Percentiles rank a stretch among this genome's conserved stretches.
These are phyloP conservation scores for Actinomortierella ambigua DNA, from an alignment of 371 early-diverging fungal species.

Conservation along the genomic window DNA sequence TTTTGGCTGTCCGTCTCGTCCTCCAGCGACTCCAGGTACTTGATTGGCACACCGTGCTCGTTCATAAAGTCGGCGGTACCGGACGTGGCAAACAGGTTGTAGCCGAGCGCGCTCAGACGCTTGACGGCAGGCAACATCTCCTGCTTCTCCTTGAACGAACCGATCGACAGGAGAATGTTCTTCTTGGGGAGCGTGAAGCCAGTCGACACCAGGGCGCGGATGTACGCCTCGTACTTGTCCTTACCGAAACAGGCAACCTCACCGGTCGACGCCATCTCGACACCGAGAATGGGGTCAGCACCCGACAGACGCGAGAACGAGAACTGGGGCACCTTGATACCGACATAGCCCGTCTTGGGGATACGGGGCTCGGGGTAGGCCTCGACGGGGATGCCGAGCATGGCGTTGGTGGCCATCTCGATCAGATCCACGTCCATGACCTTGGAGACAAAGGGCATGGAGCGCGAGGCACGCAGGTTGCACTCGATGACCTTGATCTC, in stretches of 20 bases:
- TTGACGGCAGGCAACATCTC: constrained; percentile 89
- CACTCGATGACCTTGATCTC: constrained; percentile 98
- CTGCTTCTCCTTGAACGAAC: constrained; percentile 93
- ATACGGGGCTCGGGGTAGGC: constrained; percentile 63
- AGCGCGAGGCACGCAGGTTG: constrained; percentile 94
- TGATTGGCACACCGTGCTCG: constrained; percentile 90
- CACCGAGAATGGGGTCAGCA: constrained; percentile 95
- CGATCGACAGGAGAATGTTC: constrained; percentile 91
- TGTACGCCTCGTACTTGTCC: constrained; percentile 95
- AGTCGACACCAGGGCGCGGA: constrained; percentile 90
- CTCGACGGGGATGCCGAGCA: constrained; percentile 78
- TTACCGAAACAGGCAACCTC: constrained; percentile 98
- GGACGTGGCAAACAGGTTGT: constrained; percentile 90
- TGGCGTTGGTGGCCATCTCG: constrained; percentile 92
- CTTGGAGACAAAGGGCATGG: constrained; percentile 96
- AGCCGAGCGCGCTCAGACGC: constrained; percentile 83
- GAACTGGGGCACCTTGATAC: constrained; percentile 97
- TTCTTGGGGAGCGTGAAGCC: constrained; percentile 90
- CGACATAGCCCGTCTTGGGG: constrained; percentile 72
- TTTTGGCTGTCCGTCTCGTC: constrained; percentile 65
- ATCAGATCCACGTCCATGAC: constrained; percentile 89
- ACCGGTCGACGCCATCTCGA: constrained; percentile 98
- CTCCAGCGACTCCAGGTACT: constrained; percentile 83
- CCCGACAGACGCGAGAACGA: constrained; percentile 93
- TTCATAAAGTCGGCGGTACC: constrained; percentile 95